These are phyloP conservation scores for Sporothrix globosa DNA, from an alignment of 2,329 filamentous ascomycete genomes.

Conservation along the genomic window DNA sequence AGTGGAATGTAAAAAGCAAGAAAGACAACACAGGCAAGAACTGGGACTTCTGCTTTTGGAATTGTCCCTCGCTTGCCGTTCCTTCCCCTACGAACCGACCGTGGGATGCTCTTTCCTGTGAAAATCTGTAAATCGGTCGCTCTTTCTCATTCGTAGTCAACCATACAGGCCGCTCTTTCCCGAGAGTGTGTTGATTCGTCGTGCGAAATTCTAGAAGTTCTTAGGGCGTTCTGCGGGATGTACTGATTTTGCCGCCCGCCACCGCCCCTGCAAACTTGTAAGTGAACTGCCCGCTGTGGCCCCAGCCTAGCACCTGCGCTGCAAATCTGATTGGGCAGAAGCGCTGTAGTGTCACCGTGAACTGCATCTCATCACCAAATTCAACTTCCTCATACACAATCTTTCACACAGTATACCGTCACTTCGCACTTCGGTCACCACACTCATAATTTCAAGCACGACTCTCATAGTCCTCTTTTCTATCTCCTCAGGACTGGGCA, in stretches of 20 bases:
- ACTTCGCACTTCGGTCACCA: background rate
- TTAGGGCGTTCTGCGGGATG: background rate
- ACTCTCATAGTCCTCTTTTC: background rate
- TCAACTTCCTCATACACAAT: conserved; percentile 7
- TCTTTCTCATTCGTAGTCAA: background rate
- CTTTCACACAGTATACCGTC: background rate
- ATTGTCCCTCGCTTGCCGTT: conserved; percentile 3
- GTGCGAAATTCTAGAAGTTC: background rate
- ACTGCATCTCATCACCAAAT: conserved; percentile 10
- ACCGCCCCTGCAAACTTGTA: conserved; percentile 24
- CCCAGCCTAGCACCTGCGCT: background rate
- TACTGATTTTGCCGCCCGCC: conserved; percentile 15
- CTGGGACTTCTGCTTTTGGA: background rate
- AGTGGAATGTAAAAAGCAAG: background rate
- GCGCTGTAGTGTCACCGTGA: background rate
- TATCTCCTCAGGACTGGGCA: background rate
- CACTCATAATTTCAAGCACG: background rate
- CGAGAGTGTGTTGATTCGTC: background rate
- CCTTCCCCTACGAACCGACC: background rate
- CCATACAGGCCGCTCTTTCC: conserved; percentile 9
- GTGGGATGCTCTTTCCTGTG: background rate
- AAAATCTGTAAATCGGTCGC: background rate
- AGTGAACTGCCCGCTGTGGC: conserved; percentile 11
- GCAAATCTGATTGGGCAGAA: conserved; percentile 7
- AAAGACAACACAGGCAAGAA: background rate